A percentile compares a stretch with the other conserved stretches of the same genome.
phyloP scores from a whole-genome alignment of 2,329 filamentous ascomycete species.

The Fusarium lyarnte region DNA sequence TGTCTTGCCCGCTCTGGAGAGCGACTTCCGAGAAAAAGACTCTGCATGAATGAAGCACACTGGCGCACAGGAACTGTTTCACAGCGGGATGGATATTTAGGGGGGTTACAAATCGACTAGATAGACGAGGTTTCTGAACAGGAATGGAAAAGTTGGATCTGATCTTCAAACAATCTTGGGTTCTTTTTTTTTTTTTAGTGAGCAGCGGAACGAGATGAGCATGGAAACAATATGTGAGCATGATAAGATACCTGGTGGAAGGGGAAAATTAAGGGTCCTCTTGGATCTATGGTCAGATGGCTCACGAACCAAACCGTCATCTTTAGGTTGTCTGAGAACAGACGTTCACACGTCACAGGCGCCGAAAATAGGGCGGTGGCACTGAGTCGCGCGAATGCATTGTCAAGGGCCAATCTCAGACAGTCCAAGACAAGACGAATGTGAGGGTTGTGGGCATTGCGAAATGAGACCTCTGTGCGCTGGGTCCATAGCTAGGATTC shows the following conservation, averaged over 20 bases:
- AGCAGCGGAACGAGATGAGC: conserved; percentile 13
- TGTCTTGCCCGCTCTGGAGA: conserved; percentile 21
- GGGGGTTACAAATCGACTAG: conserved; percentile 9
- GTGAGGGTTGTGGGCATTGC: conserved; percentile 7
- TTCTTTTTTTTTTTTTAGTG: conserved; percentile 29
- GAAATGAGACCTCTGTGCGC: conserved; percentile 34
- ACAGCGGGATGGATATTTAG: conserved; percentile 17
- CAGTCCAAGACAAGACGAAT: neutral
- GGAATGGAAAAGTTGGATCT: conserved; percentile 34
- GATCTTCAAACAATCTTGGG: conserved; percentile 24
- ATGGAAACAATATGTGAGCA: conserved; percentile 13
- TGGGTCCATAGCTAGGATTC: neutral
- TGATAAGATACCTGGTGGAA: neutral
- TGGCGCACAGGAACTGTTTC: conserved; percentile 33
- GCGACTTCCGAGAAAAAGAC: conserved; percentile 2
- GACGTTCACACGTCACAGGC: conserved; percentile 14
- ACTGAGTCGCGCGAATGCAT: conserved; percentile 8
- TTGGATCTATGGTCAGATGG: neutral
- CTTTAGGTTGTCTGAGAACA: conserved; percentile 7
- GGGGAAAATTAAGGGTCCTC: conserved; percentile 3
- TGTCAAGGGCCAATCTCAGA: conserved; percentile 13
- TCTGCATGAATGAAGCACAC: conserved; percentile 32
- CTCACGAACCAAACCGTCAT: neutral
- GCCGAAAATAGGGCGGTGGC: conserved; percentile 11
- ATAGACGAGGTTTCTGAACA: conserved; percentile 28